These are phyloP conservation scores for Hypoxylon perforatum DNA, from an alignment of 495 filamentous ascomycete species.

Conservation along the genomic window DNA sequence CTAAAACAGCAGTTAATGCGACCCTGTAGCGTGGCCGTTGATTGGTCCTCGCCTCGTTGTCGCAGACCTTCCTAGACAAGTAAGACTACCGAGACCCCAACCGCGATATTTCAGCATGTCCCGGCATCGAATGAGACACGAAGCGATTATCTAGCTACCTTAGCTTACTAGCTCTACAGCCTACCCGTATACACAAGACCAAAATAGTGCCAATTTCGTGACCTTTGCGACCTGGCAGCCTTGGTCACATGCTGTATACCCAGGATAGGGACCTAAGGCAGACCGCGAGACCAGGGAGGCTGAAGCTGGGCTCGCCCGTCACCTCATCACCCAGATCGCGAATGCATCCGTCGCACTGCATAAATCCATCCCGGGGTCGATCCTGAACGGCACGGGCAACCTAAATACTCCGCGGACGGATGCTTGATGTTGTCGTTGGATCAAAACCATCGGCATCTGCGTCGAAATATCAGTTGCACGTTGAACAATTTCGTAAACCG, in stretches of 20 bases:
- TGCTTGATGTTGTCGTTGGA: neutral
- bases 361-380: conserved; percentile 29
- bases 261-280: too few relatives aligned
- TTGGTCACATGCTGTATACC: conserved; percentile 10
- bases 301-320: conserved; percentile 2
- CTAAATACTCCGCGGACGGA: conserved; percentile 12
- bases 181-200: neutral
- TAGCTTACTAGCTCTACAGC: conserved; percentile 11
- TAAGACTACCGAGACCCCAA: conserved; percentile 35
- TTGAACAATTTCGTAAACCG: neutral
- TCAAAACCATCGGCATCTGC: neutral
- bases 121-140: conserved; percentile 24
- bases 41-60: conserved; percentile 15
- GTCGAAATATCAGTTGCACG: neutral
- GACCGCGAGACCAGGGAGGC: neutral
- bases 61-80: conserved; percentile 47
- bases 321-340: neutral
- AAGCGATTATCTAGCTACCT: conserved; percentile 9
- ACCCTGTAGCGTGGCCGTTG: conserved; percentile 12
- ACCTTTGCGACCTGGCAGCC: conserved; percentile 15
- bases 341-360: conserved; percentile 14
- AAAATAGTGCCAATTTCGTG: conserved; percentile 2
- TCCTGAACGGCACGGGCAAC: conserved; percentile 6
- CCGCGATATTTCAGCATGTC: conserved; percentile 14
- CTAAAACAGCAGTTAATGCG: conserved; percentile 17